Evolutionary conservation across 805 yeast species (phyloP).

Genomic region (Clavispora phyllophila): DNA sequence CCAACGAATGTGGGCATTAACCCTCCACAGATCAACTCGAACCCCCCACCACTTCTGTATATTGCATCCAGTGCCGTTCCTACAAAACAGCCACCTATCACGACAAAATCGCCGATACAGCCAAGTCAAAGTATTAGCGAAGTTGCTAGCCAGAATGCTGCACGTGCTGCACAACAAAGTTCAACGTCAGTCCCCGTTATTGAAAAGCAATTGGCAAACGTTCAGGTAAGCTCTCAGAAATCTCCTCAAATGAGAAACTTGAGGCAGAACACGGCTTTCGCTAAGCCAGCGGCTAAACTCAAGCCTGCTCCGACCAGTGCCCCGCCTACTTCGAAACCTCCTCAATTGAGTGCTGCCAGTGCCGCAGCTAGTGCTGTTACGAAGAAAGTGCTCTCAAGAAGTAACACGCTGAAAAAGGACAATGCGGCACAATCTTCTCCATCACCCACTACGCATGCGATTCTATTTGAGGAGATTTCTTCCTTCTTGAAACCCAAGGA

Average conservation of each 20-base stretch:
- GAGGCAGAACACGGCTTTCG: conserved; percentile 19
- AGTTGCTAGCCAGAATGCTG: not conserved
- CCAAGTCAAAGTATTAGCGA: not conserved
- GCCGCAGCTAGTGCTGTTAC: not conserved
- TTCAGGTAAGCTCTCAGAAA: conserved; percentile 2
- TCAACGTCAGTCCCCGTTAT: conserved; percentile 4
- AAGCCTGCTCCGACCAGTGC: not conserved
- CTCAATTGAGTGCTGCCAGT: not conserved
- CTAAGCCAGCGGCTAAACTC: not conserved
- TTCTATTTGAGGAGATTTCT: conserved; percentile 32
- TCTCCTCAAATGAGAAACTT: conserved; percentile 12
- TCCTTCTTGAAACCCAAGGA: conserved; percentile 28
- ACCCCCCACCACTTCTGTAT: not conserved
- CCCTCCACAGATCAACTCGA: not conserved
- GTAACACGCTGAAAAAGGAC: not conserved
- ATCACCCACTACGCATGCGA: conserved; percentile 3
- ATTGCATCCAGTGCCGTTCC: not conserved
- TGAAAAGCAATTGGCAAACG: conserved; percentile 10
- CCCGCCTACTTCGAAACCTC: not conserved
- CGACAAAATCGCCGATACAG: too few species aligned
- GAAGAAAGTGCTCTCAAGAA: not conserved
- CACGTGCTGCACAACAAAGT: conserved; percentile 8
- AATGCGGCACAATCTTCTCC: not conserved
- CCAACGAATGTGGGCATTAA: not conserved
- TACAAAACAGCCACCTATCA: too few species aligned